Evolutionary conservation across 352 stramenopile genomes (phyloP).

Genomic region (Pythium sukuiense): DNA sequence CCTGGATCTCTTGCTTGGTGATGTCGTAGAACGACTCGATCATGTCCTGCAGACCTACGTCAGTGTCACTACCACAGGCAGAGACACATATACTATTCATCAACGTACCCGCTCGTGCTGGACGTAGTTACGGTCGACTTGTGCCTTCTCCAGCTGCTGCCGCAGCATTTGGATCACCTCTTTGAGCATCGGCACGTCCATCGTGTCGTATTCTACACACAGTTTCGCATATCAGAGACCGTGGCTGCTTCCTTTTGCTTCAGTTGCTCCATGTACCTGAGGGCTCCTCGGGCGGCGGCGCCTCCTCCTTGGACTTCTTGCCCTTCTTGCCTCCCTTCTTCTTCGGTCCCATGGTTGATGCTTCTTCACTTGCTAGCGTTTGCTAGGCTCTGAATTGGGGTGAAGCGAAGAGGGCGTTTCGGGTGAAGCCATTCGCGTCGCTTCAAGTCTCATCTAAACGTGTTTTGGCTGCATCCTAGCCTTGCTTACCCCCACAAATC

Average conservation of each 20-base stretch:
- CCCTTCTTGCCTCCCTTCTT: constrained; percentile 69
- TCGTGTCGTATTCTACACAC: constrained; percentile 88
- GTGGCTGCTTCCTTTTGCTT: neutral
- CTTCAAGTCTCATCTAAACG: neutral
- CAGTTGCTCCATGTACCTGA: constrained; percentile 39
- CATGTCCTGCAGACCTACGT: constrained; percentile 69
- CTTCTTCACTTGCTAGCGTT: neutral
- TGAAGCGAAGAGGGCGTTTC: neutral
- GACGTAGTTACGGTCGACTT: constrained; percentile 93
- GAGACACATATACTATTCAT: neutral
- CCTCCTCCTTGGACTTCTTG: constrained; percentile 73
- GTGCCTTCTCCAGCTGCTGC: constrained; percentile 90
- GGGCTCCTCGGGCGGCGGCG: constrained; percentile 61
- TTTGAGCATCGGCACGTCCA: constrained; percentile 92
- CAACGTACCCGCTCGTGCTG: constrained; percentile 89
- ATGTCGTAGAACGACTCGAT: constrained; percentile 96
- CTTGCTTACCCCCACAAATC: neutral
- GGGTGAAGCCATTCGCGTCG: neutral
- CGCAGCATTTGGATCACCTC: constrained; percentile 92
- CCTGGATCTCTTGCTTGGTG: constrained; percentile 90
- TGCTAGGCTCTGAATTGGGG: too few species aligned
- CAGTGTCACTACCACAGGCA: too few species aligned
- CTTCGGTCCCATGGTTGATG: constrained; percentile 57
- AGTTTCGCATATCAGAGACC: neutral
- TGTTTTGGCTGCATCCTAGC: neutral